Conservation (phyloP, 2,329 filamentous ascomycete genomes). For the Nothophaeocryptopus gaeumannii region DNA sequence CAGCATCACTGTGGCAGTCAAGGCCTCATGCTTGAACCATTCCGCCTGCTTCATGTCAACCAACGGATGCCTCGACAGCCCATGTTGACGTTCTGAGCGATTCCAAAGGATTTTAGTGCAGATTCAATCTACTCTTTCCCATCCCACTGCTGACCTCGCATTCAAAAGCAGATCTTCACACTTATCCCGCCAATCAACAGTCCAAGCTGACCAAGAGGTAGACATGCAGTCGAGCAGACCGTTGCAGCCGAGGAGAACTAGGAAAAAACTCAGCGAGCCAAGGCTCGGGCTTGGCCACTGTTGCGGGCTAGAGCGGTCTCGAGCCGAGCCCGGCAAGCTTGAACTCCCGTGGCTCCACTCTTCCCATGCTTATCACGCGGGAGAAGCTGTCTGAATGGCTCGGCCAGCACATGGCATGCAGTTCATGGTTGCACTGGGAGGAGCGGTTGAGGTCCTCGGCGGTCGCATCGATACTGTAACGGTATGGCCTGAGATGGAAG, state of each 20-base stretch:
- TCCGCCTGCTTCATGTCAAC: no score
- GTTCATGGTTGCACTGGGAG: slow-evolving; percentile 7
- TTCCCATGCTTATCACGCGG: slow-evolving; percentile 7
- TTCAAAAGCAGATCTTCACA: no score
- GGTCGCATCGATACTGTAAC: slow-evolving; percentile 3
- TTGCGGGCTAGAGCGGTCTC: slow-evolving; percentile 17
- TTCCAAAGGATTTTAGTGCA: no score
- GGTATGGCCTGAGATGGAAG: not conserved
- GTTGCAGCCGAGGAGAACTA: slow-evolving; percentile 14
- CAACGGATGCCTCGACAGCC: no score
- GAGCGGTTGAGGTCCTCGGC: no score
- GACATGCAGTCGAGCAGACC: no score
- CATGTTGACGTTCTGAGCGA: no score
- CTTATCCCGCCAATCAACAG: no score
- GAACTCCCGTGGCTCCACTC: slow-evolving; percentile 13
- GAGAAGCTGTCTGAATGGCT: slow-evolving; percentile 16
- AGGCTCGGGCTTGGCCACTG: slow-evolving; percentile 20
- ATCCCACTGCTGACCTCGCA: no score
- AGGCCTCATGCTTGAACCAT: no score
- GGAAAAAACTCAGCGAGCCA: slow-evolving; percentile 19
- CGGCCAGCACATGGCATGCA: slow-evolving; percentile 8
- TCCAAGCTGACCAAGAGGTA: no score
- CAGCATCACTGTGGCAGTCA: slow-evolving; percentile 8
- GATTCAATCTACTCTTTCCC: no score
- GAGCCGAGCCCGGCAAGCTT: slow-evolving; percentile 15